Conservation (phyloP, 192 early-diverging fungal species). For the Gonapodya sp. region DNA sequence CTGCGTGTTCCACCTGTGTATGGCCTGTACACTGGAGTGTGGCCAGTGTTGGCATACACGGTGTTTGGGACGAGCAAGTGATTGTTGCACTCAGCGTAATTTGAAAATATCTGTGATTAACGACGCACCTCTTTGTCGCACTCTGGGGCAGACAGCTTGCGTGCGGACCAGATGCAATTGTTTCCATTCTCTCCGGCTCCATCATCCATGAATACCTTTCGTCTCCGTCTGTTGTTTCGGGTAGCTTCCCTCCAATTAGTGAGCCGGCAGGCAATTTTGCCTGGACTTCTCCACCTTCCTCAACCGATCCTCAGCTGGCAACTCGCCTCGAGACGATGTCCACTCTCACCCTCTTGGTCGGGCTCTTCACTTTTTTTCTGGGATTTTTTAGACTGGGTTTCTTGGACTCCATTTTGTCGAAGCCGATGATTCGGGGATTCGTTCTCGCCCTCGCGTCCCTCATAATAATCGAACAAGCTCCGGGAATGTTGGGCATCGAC, state of each 20-base stretch:
- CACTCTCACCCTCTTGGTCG: conserved; percentile 76
- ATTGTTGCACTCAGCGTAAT: not conserved
- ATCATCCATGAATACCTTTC: conserved; percentile 48
- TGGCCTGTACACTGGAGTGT: conserved; percentile 80
- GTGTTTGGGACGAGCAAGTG: conserved; percentile 87
- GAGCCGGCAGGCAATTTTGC: not conserved
- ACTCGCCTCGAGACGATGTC: conserved; percentile 30
- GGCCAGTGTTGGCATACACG: conserved; percentile 75
- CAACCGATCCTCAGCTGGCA: conserved; percentile 25
- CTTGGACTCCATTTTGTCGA: conserved; percentile 87
- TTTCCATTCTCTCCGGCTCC: conserved; percentile 75
- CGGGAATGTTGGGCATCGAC: conserved; percentile 59
- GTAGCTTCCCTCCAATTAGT: conserved; percentile 11
- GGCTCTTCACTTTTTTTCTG: conserved; percentile 81
- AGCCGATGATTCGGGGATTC: conserved; percentile 89
- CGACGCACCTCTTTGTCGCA: conserved; percentile 10
- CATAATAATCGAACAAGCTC: conserved; percentile 79
- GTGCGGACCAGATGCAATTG: conserved; percentile 87
- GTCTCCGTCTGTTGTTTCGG: conserved; percentile 30
- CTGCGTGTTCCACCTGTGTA: conserved; percentile 76
- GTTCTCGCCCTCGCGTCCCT: conserved; percentile 90
- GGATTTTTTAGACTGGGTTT: conserved; percentile 98
- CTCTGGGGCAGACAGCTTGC: conserved; percentile 63
- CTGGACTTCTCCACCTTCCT: conserved; percentile 12
- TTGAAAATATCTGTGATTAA: not conserved